Evolutionary conservation across 169 alveolate species (phyloP).

Genomic region (Babesia bigemina): DNA sequence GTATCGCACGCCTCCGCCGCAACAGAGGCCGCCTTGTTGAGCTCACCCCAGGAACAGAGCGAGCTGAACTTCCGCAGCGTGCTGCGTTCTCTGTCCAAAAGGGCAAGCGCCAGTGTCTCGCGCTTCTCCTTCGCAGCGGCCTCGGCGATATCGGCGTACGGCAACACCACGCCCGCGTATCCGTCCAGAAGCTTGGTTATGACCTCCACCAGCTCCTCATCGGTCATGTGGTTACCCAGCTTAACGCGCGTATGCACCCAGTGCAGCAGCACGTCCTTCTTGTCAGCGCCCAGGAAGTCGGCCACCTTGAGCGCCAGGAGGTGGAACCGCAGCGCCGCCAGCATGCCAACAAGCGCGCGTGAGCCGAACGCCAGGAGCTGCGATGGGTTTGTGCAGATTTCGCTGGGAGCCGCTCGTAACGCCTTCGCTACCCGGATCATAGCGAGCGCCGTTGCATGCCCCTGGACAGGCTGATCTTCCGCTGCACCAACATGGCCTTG

Average conservation of each 20-base stretch:
- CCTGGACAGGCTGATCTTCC: not conserved
- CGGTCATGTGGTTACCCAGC: conserved; percentile 55
- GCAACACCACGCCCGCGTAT: conserved; percentile 48
- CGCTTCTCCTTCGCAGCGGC: conserved; percentile 36
- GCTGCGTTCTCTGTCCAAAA: conserved; percentile 42
- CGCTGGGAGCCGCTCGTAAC: not conserved
- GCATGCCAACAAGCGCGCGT: conserved; percentile 19
- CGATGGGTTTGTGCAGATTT: conserved; percentile 29
- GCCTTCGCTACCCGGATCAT: conserved; percentile 21
- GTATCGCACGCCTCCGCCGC: conserved; percentile 59
- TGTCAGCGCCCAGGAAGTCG: conserved; percentile 42
- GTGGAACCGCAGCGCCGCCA: conserved; percentile 38
- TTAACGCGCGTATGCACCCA: conserved; percentile 60
- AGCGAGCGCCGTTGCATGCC: not conserved
- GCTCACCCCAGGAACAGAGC: conserved; percentile 50
- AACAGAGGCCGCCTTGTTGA: conserved; percentile 38
- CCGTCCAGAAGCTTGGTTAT: conserved; percentile 37
- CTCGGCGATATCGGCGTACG: conserved; percentile 49
- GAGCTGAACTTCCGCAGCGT: conserved; percentile 22
- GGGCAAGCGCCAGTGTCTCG: conserved; percentile 37
- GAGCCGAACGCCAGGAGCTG: conserved; percentile 50
- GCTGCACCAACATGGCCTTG: too few relatives aligned
- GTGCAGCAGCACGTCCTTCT: conserved; percentile 25
- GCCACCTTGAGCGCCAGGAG: conserved; percentile 35
- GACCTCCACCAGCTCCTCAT: conserved; percentile 35